Conservation (phyloP, 192 early-diverging fungal species). For the Oehlia diaphana region DNA sequence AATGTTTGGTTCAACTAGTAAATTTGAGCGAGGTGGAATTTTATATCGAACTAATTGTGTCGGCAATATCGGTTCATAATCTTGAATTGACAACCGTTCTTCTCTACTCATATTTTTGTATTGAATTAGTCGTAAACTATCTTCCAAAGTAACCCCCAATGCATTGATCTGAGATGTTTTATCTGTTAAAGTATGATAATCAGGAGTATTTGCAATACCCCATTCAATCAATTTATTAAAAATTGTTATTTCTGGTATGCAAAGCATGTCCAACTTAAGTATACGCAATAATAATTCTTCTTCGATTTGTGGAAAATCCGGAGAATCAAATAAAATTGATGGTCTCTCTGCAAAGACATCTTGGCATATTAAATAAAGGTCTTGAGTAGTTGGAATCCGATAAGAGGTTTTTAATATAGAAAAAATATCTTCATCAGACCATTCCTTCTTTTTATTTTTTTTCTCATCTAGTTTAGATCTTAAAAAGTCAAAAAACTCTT, state of each 20-base stretch:
- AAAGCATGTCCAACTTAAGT: slow-evolving; percentile 3
- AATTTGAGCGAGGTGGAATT: neutral
- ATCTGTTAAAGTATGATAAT: neutral
- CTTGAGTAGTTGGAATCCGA: neutral
- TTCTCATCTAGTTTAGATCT: slow-evolving; percentile 1
- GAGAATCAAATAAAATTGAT: slow-evolving; percentile 10
- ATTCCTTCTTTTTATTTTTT: neutral
- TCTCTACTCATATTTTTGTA: neutral
- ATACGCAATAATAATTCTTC: neutral
- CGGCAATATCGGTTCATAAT: slow-evolving; percentile 4
- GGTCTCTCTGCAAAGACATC: neutral
- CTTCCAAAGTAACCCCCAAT: neutral
- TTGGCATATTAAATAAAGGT: slow-evolving; percentile 16
- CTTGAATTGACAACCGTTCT: neutral
- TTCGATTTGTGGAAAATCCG: neutral
- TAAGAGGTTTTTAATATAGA: slow-evolving; percentile 5
- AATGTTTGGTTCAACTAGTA: neutral
- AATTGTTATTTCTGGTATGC: neutral
- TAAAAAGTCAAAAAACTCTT: slow-evolving; percentile 4
- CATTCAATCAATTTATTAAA: slow-evolving; percentile 20
- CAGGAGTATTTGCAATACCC: slow-evolving; percentile 11
- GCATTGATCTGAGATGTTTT: neutral
- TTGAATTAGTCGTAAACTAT: neutral
- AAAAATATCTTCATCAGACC: slow-evolving; percentile 1
- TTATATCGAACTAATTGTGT: neutral